Percentiles rank a stretch among this genome's conserved stretches.
Evolutionary conservation across 164 flowering plant species (phyloP).

Genomic region (Euptelea pleiosperma): DNA sequence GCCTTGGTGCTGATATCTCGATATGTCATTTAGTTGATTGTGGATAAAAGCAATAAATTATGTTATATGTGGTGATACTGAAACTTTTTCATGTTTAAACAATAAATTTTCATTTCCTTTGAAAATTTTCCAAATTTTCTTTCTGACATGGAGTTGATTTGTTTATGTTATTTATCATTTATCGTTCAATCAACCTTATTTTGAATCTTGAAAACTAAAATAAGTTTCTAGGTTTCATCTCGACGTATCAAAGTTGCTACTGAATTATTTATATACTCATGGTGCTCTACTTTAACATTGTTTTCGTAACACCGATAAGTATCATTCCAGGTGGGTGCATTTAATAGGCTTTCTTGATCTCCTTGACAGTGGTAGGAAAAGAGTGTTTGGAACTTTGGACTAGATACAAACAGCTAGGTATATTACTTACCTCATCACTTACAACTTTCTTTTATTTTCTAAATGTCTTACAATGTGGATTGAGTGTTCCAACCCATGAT

Average conservation of each 20-base stretch:
- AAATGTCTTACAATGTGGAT: constrained; percentile 1
- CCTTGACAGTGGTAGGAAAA: constrained; percentile 99
- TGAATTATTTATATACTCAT: neutral
- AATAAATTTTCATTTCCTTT: neutral
- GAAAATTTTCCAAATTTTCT: neutral
- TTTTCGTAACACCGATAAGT: constrained; percentile 40
- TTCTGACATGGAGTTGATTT: too few species aligned
- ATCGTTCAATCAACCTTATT: too few species aligned
- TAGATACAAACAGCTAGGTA: constrained; percentile 98
- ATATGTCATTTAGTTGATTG: neutral
- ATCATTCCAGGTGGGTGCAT: constrained; percentile 65
- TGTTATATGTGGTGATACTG: neutral
- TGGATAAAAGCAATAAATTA: too few species aligned
- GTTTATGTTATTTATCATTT: too few species aligned
- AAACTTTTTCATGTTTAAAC: neutral
- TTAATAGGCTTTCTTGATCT: constrained; percentile 75
- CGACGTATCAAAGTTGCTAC: neutral
- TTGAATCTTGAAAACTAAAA: too few species aligned
- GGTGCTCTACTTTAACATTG: constrained; percentile 4
- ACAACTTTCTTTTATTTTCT: constrained; percentile 2
- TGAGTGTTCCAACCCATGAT: neutral
- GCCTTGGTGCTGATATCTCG: neutral
- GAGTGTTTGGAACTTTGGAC: constrained; percentile 99
- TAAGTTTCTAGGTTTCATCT: too few species aligned
- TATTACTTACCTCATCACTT: constrained; percentile 12